phyloP scores from a whole-genome alignment of 2,329 filamentous ascomycete genomes.

The Neofusicoccum laricinum region DNA sequence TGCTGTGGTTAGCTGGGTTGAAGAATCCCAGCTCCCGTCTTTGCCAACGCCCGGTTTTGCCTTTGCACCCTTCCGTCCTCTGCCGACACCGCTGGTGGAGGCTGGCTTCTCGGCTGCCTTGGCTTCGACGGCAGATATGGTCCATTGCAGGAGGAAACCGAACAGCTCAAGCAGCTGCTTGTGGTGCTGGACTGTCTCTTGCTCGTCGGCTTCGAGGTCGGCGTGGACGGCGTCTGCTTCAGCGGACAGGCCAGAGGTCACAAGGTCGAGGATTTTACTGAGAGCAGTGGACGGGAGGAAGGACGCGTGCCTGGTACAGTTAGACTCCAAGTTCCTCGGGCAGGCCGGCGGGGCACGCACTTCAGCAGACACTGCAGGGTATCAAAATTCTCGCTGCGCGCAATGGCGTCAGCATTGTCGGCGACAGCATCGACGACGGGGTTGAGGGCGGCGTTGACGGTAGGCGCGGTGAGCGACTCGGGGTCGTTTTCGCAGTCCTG shows the following conservation, averaged over 20 bases:
- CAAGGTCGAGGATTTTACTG: slow-evolving; percentile 88
- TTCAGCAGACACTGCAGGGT: slow-evolving; percentile 95
- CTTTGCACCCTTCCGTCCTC: slow-evolving; percentile 74
- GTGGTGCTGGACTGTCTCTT: slow-evolving; percentile 80
- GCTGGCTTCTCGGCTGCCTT: slow-evolving; percentile 89
- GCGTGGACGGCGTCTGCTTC: slow-evolving; percentile 82
- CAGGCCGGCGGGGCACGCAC: slow-evolving; percentile 62
- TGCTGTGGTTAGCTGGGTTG: slow-evolving; percentile 79
- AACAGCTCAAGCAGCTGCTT: slow-evolving; percentile 92
- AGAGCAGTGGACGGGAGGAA: slow-evolving; percentile 77
- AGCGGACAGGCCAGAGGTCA: slow-evolving; percentile 79
- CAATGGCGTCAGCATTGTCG: slow-evolving; percentile 85
- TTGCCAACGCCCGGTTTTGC: slow-evolving; percentile 59
- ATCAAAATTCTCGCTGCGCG: slow-evolving; percentile 76
- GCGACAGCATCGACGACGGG: slow-evolving; percentile 90
- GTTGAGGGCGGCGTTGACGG: slow-evolving; percentile 85
- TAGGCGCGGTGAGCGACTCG: slow-evolving; percentile 71
- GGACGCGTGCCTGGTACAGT: slow-evolving; percentile 67
- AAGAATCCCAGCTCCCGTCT: slow-evolving; percentile 84
- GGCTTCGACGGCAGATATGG: slow-evolving; percentile 87
- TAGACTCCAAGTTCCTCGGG: background rate
- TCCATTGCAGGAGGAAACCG: slow-evolving; percentile 92
- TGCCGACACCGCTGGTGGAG: slow-evolving; percentile 65
- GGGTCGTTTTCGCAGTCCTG: slow-evolving; percentile 92
- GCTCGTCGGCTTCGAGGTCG: slow-evolving; percentile 88